These are phyloP conservation scores for Plasmopara halstedii DNA, from an alignment of 352 stramenopile genomes.

Conservation along the genomic window DNA sequence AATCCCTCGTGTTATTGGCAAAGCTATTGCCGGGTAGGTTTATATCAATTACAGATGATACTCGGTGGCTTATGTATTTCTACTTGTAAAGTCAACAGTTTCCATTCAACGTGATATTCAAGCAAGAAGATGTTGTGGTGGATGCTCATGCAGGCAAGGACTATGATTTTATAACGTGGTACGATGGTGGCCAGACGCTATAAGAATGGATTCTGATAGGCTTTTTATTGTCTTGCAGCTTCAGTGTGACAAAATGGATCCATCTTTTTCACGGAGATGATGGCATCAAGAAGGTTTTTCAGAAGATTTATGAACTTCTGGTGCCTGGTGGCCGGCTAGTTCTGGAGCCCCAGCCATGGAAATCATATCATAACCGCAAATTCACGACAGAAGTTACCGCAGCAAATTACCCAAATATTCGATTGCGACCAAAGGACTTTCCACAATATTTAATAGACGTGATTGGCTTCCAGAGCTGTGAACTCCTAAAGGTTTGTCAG, in stretches of 20 bases:
- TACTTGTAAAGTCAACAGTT: constrained; percentile 34
- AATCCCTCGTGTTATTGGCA: constrained; percentile 40
- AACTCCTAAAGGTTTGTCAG: constrained; percentile 68
- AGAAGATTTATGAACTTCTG: constrained; percentile 54
- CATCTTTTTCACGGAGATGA: constrained; percentile 85
- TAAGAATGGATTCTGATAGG: neutral
- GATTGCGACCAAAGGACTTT: constrained; percentile 72
- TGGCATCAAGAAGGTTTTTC: constrained; percentile 70
- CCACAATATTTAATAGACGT: constrained; percentile 41
- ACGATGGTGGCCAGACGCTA: neutral
- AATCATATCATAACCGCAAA: constrained; percentile 84
- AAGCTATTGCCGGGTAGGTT: constrained; percentile 42
- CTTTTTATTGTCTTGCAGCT: constrained; percentile 26
- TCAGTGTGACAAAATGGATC: constrained; percentile 89
- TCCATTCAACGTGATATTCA: constrained; percentile 76
- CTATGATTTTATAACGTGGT: constrained; percentile 81
- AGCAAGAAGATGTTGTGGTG: constrained; percentile 58
- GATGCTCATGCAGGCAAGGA: constrained; percentile 51
- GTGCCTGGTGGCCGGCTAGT: constrained; percentile 60
- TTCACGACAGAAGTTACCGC: constrained; percentile 71
- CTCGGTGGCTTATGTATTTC: neutral
- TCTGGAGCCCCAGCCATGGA: constrained; percentile 83
- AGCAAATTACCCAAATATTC: constrained; percentile 63
- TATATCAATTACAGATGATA: neutral
- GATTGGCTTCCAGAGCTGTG: constrained; percentile 58